Evolutionary conservation across 1,284 basidiomycete species (phyloP).

Genomic region (Thelephora terrestris): DNA sequence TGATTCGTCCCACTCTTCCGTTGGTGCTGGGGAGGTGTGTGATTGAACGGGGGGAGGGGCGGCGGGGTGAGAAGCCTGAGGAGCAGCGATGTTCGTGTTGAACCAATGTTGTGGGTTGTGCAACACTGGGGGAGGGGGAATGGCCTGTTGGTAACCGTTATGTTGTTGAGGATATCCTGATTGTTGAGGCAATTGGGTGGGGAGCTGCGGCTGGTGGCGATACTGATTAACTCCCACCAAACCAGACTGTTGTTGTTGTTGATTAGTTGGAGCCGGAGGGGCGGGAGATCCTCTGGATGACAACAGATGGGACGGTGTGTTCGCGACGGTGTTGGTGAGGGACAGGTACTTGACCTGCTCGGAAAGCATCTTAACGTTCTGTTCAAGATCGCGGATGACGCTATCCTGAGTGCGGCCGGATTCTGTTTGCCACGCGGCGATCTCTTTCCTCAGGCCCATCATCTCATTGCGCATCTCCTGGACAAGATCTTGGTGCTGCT

Average conservation of each 20-base stretch:
- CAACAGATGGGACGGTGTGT: conserved; percentile 27
- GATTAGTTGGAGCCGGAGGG: conserved; percentile 9
- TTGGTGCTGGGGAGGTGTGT: conserved; percentile 37
- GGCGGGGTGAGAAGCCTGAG: conserved; percentile 65
- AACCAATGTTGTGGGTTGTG: conserved; percentile 44
- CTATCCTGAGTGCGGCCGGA: conserved; percentile 61
- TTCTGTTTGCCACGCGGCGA: conserved; percentile 69
- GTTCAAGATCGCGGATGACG: conserved; percentile 68
- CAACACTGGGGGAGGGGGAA: conserved; percentile 27
- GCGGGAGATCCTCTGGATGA: conserved; percentile 36
- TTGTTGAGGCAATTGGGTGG: conserved; percentile 13
- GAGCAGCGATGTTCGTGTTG: conserved; percentile 47
- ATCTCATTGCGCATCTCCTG: conserved; percentile 68
- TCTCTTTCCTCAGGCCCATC: conserved; percentile 61
- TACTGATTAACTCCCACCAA: conserved; percentile 12
- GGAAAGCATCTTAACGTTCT: conserved; percentile 55
- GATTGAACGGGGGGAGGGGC: conserved; percentile 56
- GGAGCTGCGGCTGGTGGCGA: conserved; percentile 18
- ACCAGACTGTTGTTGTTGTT: conserved; percentile 12
- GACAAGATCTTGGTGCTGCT: conserved; percentile 68
- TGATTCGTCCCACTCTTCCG: conserved; percentile 76
- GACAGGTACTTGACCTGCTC: conserved; percentile 73
- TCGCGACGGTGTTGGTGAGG: conserved; percentile 33
- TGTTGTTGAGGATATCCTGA: conserved; percentile 13
- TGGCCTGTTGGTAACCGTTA: conserved; percentile 25